Evolutionary conservation across 768 basidiomycete species (phyloP).

Genomic region (Lentinula raphanica): DNA sequence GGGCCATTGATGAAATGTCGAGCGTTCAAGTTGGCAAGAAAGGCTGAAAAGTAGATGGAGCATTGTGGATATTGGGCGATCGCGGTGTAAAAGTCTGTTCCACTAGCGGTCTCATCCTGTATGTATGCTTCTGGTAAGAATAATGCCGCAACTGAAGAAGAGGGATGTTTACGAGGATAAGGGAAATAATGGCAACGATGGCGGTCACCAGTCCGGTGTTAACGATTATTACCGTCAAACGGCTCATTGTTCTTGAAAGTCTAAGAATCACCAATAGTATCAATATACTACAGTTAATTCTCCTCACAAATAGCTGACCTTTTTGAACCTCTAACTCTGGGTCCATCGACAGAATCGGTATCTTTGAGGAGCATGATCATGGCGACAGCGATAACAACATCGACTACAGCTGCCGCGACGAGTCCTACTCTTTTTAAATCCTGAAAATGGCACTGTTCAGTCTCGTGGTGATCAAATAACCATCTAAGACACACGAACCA

Average conservation of each 20-base stretch:
- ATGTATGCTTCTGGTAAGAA: not conserved
- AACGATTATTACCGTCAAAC: slow-evolving; percentile 9
- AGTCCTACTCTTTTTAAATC: slow-evolving; percentile 11
- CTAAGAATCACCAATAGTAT: not conserved
- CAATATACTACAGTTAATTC: not conserved
- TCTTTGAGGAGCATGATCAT: slow-evolving; percentile 13
- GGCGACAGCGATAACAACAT: slow-evolving; percentile 9
- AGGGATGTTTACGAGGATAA: slow-evolving; percentile 7
- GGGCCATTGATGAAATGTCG: slow-evolving; percentile 9
- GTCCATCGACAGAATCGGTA: slow-evolving; percentile 7
- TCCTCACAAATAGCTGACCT: not conserved
- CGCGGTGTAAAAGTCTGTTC: slow-evolving; percentile 13
- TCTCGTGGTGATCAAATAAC: not conserved
- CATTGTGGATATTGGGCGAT: slow-evolving; percentile 14
- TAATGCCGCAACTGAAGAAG: not conserved
- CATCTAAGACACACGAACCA: slow-evolving; percentile 7
- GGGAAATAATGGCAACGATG: slow-evolving; percentile 11
- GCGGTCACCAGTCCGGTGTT: slow-evolving; percentile 13
- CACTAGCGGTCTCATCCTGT: slow-evolving; percentile 13
- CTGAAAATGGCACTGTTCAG: slow-evolving; percentile 1
- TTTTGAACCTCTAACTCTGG: not conserved
- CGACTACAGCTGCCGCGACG: slow-evolving; percentile 8
- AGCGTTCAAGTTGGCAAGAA: slow-evolving; percentile 13
- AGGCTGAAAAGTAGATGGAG: slow-evolving; percentile 12
- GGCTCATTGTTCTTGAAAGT: slow-evolving; percentile 10